Percentiles rank a stretch among this genome's conserved stretches.
Evolutionary conservation across 495 filamentous ascomycete genomes (phyloP).

Genomic region (Peziza echinospora): DNA sequence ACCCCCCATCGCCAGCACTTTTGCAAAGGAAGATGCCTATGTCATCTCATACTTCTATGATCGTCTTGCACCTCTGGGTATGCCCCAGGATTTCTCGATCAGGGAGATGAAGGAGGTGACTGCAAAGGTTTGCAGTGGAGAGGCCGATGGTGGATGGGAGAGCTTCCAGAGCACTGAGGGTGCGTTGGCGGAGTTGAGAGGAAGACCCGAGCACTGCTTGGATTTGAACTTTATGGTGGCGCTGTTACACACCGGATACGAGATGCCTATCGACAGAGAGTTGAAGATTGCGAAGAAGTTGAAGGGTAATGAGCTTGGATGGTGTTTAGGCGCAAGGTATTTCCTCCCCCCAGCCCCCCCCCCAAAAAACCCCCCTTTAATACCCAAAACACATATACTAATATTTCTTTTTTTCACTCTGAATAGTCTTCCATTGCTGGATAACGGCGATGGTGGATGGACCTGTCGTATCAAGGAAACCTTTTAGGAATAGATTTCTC

Average conservation of each 20-base stretch:
- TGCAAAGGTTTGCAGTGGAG: conserved; percentile 61
- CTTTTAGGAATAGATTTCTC: too few species aligned
- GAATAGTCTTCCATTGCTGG: conserved; percentile 46
- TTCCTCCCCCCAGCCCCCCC: conserved; percentile 14
- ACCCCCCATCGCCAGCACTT: conserved; percentile 79
- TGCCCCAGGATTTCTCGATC: conserved; percentile 86
- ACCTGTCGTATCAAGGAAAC: conserved; percentile 48
- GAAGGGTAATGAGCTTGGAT: conserved; percentile 86
- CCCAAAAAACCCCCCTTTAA: background rate
- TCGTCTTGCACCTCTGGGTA: conserved; percentile 71
- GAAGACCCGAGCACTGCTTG: conserved; percentile 71
- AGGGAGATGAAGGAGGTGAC: conserved; percentile 69
- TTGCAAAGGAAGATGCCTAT: conserved; percentile 77
- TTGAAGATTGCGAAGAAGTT: conserved; percentile 98
- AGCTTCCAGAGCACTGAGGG: conserved; percentile 50
- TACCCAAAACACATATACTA: background rate
- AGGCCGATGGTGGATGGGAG: conserved; percentile 49
- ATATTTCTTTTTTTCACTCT: conserved; percentile 20
- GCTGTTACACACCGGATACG: conserved; percentile 84
- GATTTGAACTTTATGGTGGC: conserved; percentile 91
- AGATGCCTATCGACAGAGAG: conserved; percentile 89
- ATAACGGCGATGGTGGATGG: conserved; percentile 47
- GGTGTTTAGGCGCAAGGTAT: conserved; percentile 92
- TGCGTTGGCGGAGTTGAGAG: conserved; percentile 52
- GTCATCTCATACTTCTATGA: conserved; percentile 97